Evolutionary conservation across 306 rosid species (phyloP).

Genomic region (Quercus alba): DNA sequence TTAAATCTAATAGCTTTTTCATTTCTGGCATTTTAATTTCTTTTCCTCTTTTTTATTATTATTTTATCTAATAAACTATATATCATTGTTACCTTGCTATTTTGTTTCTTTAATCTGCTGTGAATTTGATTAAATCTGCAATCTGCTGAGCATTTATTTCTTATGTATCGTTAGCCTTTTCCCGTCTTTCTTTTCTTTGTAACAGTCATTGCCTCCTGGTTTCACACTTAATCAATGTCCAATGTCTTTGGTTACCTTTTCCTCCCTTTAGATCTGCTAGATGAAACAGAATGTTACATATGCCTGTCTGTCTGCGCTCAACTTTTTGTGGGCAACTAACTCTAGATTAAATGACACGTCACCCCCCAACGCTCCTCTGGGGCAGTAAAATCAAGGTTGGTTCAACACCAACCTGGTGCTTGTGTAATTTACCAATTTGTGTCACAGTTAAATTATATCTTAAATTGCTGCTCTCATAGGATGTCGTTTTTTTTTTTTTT

Average conservation of each 20-base stretch:
- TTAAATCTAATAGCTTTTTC: not conserved
- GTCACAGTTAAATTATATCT: too few species aligned
- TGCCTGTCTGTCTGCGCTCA: not conserved
- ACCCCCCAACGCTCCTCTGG: too few species aligned
- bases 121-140: not conserved
- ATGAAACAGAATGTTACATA: too few species aligned
- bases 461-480: not conserved
- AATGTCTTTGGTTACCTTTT: not conserved
- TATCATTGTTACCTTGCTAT: not conserved
- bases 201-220: not conserved
- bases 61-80: not conserved
- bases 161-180: not conserved
- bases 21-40: not conserved
- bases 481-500: not conserved
- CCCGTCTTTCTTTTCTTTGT: not conserved
- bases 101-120: not conserved
- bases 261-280: too few species aligned
- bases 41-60: not conserved
- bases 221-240: not conserved
- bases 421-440: too few species aligned
- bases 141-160: not conserved
- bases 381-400: too few species aligned
- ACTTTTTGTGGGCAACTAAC: not conserved
- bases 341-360: too few species aligned
- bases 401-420: too few species aligned